A percentile compares a stretch with the other conserved stretches of the same genome.
Conservation (phyloP, 495 filamentous ascomycete species). For the Podospora pseudopauciseta region DNA sequence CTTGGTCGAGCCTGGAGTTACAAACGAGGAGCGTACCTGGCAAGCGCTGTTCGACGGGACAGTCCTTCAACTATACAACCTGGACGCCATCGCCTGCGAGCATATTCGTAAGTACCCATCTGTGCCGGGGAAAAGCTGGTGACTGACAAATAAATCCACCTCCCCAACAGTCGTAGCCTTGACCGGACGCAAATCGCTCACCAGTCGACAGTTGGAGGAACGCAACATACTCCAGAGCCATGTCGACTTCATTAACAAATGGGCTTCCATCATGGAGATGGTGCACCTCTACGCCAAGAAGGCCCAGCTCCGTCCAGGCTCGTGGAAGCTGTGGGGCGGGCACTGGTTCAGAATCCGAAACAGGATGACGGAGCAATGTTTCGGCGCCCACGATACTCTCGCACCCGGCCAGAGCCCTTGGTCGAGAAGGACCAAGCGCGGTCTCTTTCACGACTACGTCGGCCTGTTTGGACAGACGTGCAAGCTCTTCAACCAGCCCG, state of each 20-base stretch:
- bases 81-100: neutral
- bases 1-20: neutral
- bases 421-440: neutral
- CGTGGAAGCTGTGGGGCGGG: neutral
- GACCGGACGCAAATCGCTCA: neutral
- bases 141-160: too few species aligned
- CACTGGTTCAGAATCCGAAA: neutral
- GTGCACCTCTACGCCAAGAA: neutral
- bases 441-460: neutral
- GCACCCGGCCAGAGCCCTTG: neutral
- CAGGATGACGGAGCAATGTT: neutral
- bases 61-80: neutral
- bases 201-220: neutral
- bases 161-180: neutral
- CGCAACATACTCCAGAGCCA: neutral
- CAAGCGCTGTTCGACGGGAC: neutral
- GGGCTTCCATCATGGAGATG: neutral
- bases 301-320: neutral
- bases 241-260: neutral
- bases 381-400: neutral
- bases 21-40: neutral
- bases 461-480: neutral
- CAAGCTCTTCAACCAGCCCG: neutral
- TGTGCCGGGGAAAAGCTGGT: neutral
- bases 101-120: neutral